Base-by-base conservation (phyloP, 441 rosid species). In the Gossypium davidsonii region DNA sequence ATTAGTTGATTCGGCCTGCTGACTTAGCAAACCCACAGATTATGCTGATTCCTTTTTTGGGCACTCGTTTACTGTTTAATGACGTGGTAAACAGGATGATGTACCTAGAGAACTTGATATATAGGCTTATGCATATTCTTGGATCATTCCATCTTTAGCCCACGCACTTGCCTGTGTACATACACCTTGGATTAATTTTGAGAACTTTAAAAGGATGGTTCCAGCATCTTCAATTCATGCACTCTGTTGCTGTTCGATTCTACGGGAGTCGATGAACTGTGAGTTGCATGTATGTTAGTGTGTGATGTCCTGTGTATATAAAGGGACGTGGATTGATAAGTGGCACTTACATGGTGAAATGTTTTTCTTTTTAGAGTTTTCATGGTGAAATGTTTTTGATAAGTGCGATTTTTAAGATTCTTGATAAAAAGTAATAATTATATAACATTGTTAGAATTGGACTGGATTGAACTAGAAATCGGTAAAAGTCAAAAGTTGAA, bases 1-100 rank as follows among this genome's bases (percentile, higher is more conserved):
- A 74, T 67, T 46, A 74, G 48, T 74, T 74, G 60, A 42, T 69
- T 67, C 56, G 61, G 60, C 7, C 28, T 15, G 67, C 69, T 74
- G 60, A 58, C 73, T 59, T n/a, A 9, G 71, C 70, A 53, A 31
- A 39, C 37, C 65, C 51, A 58, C 59, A 48, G 67, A 56, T 34
- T 42, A 42, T 67, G 53, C 37, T 52, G 64, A 44, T 51, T 63
- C 56, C 42, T 18, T 71, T 58, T 58, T 14, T 11, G 52, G 74
- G 42, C 42, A 37, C 74, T 9, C 39, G 52, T 34, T 73, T 53
- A 51, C 56, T 6, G 31, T 21, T 20, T 20, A 73, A 73, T 65
- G 67, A 65, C 25, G 65, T 23, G 23, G 55, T 73, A 63, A 53
- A 31, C 69, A 59, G 9, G 69, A 49, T 70, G 68, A 42, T 31